Conservation (phyloP, 2,329 filamentous ascomycete genomes). For the Amphichorda felina region DNA sequence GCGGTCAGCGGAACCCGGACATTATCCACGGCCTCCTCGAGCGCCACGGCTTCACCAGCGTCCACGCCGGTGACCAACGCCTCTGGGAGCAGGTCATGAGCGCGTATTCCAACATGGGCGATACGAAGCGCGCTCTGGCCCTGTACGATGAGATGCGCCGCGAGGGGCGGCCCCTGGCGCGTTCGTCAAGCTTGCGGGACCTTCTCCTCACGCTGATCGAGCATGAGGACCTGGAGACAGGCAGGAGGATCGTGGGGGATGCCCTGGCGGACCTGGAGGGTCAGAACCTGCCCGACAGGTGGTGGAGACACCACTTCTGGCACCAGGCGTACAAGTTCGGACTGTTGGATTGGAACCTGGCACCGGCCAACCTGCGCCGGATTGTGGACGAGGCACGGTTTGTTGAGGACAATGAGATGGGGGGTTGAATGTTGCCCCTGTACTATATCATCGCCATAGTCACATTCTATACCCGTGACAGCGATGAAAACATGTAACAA, state of each 20-base stretch:
- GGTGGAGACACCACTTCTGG: constrained; percentile 40
- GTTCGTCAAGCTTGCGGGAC: constrained; percentile 28
- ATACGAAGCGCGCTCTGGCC: constrained; percentile 34
- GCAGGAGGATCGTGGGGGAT: constrained; percentile 17
- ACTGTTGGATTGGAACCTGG: constrained; percentile 16
- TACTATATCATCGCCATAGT: not conserved
- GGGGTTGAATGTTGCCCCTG: not conserved
- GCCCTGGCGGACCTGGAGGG: constrained; percentile 12
- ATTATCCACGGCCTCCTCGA: constrained; percentile 49
- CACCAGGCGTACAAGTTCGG: constrained; percentile 27
- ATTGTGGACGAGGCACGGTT: constrained; percentile 3
- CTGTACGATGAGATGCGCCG: constrained; percentile 33
- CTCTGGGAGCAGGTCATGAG: constrained; percentile 62
- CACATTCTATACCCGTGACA: no score
- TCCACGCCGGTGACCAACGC: constrained; percentile 37
- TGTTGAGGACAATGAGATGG: constrained; percentile 1
- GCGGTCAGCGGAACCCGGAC: constrained; percentile 39
- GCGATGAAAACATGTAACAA: no score
- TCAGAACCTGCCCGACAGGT: constrained; percentile 14
- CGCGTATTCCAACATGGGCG: constrained; percentile 46
- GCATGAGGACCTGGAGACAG: constrained; percentile 11
- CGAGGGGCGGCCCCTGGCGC: constrained; percentile 25
- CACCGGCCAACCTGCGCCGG: constrained; percentile 9
- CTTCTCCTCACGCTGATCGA: constrained; percentile 24
- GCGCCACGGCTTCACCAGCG: constrained; percentile 33